These are phyloP conservation scores for Gelatoporia subvermispora DNA, from an alignment of 768 basidiomycete genomes.

Conservation along the genomic window DNA sequence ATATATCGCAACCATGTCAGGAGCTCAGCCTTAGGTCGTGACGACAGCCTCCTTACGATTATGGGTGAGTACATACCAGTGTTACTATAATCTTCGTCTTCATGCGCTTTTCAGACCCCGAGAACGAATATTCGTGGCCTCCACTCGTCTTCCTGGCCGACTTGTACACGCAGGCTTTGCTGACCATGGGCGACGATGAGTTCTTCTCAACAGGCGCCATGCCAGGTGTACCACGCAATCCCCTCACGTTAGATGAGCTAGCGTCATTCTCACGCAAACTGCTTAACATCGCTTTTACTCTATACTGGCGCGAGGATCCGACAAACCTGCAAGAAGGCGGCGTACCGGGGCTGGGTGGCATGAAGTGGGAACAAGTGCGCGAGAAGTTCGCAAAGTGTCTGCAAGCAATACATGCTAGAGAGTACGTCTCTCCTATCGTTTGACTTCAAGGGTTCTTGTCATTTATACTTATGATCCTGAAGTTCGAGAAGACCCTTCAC, in stretches of 20 bases:
- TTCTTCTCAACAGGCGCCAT: conserved; percentile 61
- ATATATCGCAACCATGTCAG: conserved; percentile 68
- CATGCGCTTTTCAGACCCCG: conserved; percentile 32
- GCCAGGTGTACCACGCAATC: conserved; percentile 49
- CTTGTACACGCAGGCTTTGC: conserved; percentile 76
- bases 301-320: conserved; percentile 63
- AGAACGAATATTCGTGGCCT: conserved; percentile 49
- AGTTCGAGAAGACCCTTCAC: conserved; percentile 86
- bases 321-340: conserved; percentile 34
- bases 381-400: conserved; percentile 76
- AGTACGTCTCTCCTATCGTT: conserved; percentile 47
- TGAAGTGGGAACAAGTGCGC: conserved; percentile 66
- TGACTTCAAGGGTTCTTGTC: background rate
- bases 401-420: conserved; percentile 79
- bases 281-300: conserved; percentile 77
- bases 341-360: conserved; percentile 33
- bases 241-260: conserved; percentile 80
- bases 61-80: conserved; percentile 31
- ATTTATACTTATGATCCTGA: conserved; percentile 6
- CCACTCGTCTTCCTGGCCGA: conserved; percentile 75
- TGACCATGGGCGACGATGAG: conserved; percentile 96
- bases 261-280: conserved; percentile 69
- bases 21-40: conserved; percentile 54
- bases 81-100: background rate
- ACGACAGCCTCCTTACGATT: conserved; percentile 35